Base-by-base conservation (phyloP, 2,329 filamentous ascomycete genomes). In the Aspergillus ochraceus region DNA sequence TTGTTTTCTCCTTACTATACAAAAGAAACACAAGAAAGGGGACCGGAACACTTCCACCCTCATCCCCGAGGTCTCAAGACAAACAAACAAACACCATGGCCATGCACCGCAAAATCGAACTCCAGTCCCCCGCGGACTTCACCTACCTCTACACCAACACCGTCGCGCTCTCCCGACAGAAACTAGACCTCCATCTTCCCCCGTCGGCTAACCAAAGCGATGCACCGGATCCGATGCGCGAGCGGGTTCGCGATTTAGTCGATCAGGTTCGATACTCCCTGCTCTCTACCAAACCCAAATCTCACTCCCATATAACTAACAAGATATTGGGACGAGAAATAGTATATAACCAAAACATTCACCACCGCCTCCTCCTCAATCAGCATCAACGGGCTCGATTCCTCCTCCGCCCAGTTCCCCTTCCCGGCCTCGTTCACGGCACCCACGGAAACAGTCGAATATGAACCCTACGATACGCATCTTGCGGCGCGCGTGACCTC, bases 41-140 rank as follows among this genome's bases (percentile, higher is more conserved):
- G 26, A 9, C 9, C 26, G 8, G 26, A 29, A 29, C 8, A 9
- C 26, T 29, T 9, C 26, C 26, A 29, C 26, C 26, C 26, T 29
- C 8, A 29, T 29, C 8, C 26, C 26, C 8, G 26, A 9, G 26
- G 26, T 29, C 2, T 9, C 26, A 29, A 26, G n/a, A 8, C 6
- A 29, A 29, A 29, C 8, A 29, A 42, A 36, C 42, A 14, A 4
- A 6, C 14, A 36, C 14, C 19, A 57, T 36, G 46, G 39, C 30
- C 26, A 68, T 59, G 57, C 75, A 82, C 65, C 78, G 80, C 65
- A 81, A 81, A 67, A 77, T 82, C 68, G 80, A 82, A 60, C 76
- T 82, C n/a, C 80, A 82, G 68, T 79, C 80, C 49, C 72, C 79
- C 57, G 74, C 76, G 60, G 80, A 82, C 71, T 77, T 82, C 54